Conservation (phyloP, 2,329 filamentous ascomycete species). For the Colletotrichum neosansevieriae region DNA sequence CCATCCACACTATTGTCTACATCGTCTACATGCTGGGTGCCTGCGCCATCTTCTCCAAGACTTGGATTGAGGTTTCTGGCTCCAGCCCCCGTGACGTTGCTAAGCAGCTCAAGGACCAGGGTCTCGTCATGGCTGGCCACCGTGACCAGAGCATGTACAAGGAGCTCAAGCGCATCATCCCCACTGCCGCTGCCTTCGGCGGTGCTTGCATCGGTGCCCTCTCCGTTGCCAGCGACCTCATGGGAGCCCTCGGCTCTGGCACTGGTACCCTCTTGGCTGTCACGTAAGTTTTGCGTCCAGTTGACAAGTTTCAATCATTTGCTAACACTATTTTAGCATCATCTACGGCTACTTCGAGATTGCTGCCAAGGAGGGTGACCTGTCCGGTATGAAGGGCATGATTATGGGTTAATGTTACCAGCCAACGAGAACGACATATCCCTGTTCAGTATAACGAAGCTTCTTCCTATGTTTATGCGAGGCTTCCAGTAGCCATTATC, state of each 20-base stretch:
- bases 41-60: constrained; percentile 99
- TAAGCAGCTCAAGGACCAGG: constrained; percentile 99
- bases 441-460: constrained; percentile 31
- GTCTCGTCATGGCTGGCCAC: constrained; percentile 99
- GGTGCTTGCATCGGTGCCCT: constrained; percentile 99
- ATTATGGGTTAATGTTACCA: constrained; percentile 70
- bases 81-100: constrained; percentile 97
- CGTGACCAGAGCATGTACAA: constrained; percentile 99
- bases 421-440: constrained; percentile 35
- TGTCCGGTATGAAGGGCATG: constrained; percentile 83
- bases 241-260: constrained; percentile 94
- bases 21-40: constrained; percentile 98
- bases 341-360: constrained; percentile 99
- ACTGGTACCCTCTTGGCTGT: constrained; percentile 98
- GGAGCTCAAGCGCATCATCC: constrained; percentile 99
- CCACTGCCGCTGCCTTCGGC: constrained; percentile 96
- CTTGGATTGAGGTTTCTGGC: constrained; percentile 99
- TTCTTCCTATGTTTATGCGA: constrained; percentile 39
- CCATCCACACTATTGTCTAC: constrained; percentile 95
- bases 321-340: constrained; percentile 73
- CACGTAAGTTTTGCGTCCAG: constrained; percentile 76
- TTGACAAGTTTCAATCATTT: constrained; percentile 5
- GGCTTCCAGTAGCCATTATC: constrained; percentile 30
- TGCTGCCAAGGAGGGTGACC: constrained; percentile 97
- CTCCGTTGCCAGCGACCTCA: constrained; percentile 93